Base-by-base conservation (phyloP, 1,284 basidiomycete genomes). In the Sporisorium iseilematis-ciliati region DNA sequence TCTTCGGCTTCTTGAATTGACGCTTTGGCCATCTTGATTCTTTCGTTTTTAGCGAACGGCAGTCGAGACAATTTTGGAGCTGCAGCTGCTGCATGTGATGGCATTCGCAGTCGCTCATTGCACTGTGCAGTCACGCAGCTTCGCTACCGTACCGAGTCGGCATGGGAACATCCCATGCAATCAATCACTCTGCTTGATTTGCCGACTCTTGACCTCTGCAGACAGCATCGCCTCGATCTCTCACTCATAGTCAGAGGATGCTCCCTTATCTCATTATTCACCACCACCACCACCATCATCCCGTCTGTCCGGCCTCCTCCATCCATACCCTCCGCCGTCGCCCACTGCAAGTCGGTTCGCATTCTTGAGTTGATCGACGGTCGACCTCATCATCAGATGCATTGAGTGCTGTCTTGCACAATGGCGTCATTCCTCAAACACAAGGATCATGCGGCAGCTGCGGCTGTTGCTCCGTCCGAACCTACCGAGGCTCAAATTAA, bases 381-480 rank as follows among this genome's bases (percentile, higher is more conserved):
- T 18, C 35, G 23, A 38, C 23, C 35, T 49, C 23, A 14, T 49
- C 23, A 14, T 57, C 33, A 40, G 20, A 57, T 64, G 49, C 55
- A 21, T 33, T 53, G 55, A 57, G 41, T 55, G 46, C 18, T 16
- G 4, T 25, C 33, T 6, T 16, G 20, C 57, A 65, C 18, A 46
- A 69, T 69, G 71, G 53, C 71, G 29, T 56, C 65, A 2, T 48
- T 75, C 21, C 48, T 71, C 48, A 70, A 65, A 41, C 63, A 70
- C 45, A 75, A 66, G 52, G 73, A 75, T 46, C 59, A 71, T 41
- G 67, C 67, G 16, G 65, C 45, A 20, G 51, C 59, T 43, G 50
- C 46, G 33, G 38, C 51, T 25, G 38, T 26, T 25, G 26, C 53
- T 1, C 20, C 31, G 4, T 42, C 40, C 21, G 65, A 65, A n/a